phyloP scores from a whole-genome alignment of 805 yeast genomes.

The Komagataella phaffii region DNA sequence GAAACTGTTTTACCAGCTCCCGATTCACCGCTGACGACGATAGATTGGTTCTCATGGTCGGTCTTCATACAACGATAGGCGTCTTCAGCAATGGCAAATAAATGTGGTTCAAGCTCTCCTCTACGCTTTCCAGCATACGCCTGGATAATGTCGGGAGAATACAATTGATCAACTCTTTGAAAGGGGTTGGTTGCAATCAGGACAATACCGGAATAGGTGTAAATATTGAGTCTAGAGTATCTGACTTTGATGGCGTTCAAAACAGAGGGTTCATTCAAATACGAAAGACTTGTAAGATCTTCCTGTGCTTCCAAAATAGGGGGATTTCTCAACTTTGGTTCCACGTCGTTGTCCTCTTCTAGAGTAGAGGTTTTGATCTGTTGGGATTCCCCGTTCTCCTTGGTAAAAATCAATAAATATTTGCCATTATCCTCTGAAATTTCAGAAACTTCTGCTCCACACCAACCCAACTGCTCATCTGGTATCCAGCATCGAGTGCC shows the following conservation, averaged over 20 bases:
- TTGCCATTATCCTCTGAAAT: conserved; percentile 27
- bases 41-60: conserved; percentile 80
- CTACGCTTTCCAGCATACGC: conserved; percentile 87
- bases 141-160: conserved; percentile 86
- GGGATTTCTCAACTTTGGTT: conserved; percentile 83
- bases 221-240: conserved; percentile 79
- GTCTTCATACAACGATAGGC: conserved; percentile 91
- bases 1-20: conserved; percentile 98
- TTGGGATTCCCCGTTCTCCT: conserved; percentile 36
- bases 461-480: conserved; percentile 62
- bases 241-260: conserved; percentile 85
- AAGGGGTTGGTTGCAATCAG: conserved; percentile 94
- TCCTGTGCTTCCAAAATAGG: conserved; percentile 88
- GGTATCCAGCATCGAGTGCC: conserved; percentile 63
- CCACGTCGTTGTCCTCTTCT: conserved; percentile 37
- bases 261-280: conserved; percentile 92
- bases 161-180: conserved; percentile 81
- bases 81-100: conserved; percentile 95
- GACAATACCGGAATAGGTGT: conserved; percentile 94
- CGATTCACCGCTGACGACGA: conserved; percentile 93
- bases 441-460: conserved; percentile 47
- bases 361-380: conserved; percentile 33
- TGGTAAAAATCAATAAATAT: conserved; percentile 33
- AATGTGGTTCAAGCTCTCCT: conserved; percentile 94
- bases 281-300: conserved; percentile 84